Conservation (phyloP, 768 basidiomycete genomes). For the Rhodosporidiobolus odoratus region DNA sequence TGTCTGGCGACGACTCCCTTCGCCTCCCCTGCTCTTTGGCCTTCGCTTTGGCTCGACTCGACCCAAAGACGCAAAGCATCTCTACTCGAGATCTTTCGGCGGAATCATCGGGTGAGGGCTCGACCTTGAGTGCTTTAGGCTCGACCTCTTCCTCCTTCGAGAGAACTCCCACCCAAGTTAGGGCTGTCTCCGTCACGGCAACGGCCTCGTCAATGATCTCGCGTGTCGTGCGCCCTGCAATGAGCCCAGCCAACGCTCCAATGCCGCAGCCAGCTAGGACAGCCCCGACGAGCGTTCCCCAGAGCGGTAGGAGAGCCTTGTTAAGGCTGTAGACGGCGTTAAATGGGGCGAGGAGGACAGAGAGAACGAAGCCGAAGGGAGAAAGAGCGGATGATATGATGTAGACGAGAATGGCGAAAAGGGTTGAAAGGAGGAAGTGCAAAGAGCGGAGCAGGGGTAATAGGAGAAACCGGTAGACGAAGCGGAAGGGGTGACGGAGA, state of each 20-base stretch:
- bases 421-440: background rate
- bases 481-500: constrained; percentile 25
- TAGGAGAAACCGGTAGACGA: constrained; percentile 5
- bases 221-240: constrained; percentile 3
- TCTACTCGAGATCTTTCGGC: background rate
- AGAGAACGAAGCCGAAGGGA: background rate
- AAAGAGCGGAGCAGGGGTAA: background rate
- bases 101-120: background rate
- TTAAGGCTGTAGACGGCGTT: background rate
- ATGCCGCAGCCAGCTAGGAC: background rate
- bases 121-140: background rate
- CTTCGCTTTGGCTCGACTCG: background rate
- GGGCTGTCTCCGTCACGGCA: background rate
- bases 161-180: constrained; percentile 14
- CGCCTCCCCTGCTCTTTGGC: background rate
- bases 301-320: constrained; percentile 12
- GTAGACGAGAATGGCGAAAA: background rate
- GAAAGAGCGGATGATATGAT: too few species aligned
- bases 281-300: constrained; percentile 10
- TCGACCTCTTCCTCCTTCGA: background rate
- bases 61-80: background rate
- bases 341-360: background rate
- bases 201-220: background rate
- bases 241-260: constrained; percentile 10
- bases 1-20: background rate